Evolutionary conservation across 192 early-diverging fungal species (phyloP), one percentile per base, ranked within the genome.

Genomic region (Gigaspora rosea): DNA sequence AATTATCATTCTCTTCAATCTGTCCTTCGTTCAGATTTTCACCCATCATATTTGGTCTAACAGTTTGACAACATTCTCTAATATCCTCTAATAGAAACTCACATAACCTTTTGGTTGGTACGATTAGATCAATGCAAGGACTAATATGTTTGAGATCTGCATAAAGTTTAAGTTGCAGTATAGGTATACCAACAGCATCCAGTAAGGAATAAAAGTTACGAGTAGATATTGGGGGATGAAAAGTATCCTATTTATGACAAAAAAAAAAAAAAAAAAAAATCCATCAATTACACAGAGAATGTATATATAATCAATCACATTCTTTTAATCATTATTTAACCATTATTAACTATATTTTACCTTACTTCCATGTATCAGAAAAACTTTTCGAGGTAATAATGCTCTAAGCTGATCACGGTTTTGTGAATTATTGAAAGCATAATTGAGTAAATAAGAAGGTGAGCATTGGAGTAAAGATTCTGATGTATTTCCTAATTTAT

Each of bases 401-500:
- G 20, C 56, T 65, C 51, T 76, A 20, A 76, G 51, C 41, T 50
- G 50, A 18, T 66, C 63, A 15, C 33, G 47, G 54, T 67, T 8
- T n/a, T 35, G n/a, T 18, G 41, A 5, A 41, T 41, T 35, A 46
- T 50, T 46, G 7, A 76, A 36, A 15, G 64, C 63, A 22, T 76
- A 22, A 46, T 56, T 51, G n/a, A 76, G 50, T 41, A 76, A 67
- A 51, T 66, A 76, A 18, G 63, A n/a, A 33, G 75, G 75, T 22
- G 75, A 76, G 18, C 75, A 76, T 52, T 76, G 75, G 36, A 76
- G 63, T 16, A 76, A 76, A 15, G 75, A 35, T 65, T 67, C 75
- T 2, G 75, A 18, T 4, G 63, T 67, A 67, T 76, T 73, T n/a
- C 72, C 72, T 73, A 61, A 7, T 41, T 41, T 41, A 41, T 41